These are phyloP conservation scores for Fermentozyma sake DNA, from an alignment of 1,139 yeast genomes.

Conservation along the genomic window DNA sequence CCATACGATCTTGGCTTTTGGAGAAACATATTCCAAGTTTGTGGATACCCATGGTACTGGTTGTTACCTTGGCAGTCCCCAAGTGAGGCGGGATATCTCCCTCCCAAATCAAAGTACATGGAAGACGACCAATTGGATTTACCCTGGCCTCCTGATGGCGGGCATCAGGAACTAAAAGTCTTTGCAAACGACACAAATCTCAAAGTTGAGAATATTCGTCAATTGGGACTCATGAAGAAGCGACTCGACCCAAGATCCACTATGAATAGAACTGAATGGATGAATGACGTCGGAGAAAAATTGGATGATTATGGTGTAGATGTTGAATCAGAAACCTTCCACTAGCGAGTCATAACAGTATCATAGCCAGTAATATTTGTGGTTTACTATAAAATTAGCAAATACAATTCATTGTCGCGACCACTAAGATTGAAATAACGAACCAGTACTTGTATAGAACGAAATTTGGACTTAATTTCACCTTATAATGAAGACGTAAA, in stretches of 20 bases:
- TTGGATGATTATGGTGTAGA: conserved; percentile 88
- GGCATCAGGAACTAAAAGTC: conserved; percentile 32
- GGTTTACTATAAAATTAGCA: too few species aligned
- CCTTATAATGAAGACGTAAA: too few species aligned
- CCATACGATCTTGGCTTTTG: conserved; percentile 76
- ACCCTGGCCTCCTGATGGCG: conserved; percentile 92
- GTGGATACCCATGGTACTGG: conserved; percentile 67
- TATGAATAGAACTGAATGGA: conserved; percentile 52
- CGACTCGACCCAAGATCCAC: conserved; percentile 20
- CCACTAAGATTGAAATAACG: too few species aligned
- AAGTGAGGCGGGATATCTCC: conserved; percentile 37
- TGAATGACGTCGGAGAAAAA: conserved; percentile 75
- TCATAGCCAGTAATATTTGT: too few species aligned
- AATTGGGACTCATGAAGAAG: conserved; percentile 11
- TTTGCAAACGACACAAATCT: conserved; percentile 16
- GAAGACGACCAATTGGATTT: conserved; percentile 58
- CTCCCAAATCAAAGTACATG: conserved; percentile 48
- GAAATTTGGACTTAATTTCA: too few species aligned
- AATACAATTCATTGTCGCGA: too few species aligned
- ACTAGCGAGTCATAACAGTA: too few species aligned
- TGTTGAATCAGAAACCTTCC: conserved; percentile 54
- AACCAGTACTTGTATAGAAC: too few species aligned
- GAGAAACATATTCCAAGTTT: conserved; percentile 44
- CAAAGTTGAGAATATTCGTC: conserved; percentile 12
- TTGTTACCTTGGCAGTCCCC: conserved; percentile 62